Base-by-base conservation (phyloP, 331 rosid species). In the Acacia concinna region DNA sequence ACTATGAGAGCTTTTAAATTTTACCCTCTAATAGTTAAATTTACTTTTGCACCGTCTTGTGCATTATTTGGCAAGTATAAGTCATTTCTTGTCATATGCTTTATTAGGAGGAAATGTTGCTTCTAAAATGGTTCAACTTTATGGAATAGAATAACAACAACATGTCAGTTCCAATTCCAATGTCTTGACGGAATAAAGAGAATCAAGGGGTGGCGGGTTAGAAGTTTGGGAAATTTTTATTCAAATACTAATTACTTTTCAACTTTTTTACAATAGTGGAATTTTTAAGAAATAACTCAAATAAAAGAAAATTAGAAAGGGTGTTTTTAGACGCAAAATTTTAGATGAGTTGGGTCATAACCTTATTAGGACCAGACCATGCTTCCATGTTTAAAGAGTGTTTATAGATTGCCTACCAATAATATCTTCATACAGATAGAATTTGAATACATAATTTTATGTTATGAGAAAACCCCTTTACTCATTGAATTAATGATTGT, bases 61-160 rank as follows among this genome's bases (percentile, higher is more conserved):
- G 31, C 69, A 28, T 76, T 60, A 28, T 76, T 60, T 38, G 68
- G 59, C 20, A 32, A 72, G 87, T 83, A 78, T 74, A 81, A 75
- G 66, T 78, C 31, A 13, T 67, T 4, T 64, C 79, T 71, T 76
- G 66, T 17, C 76, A 72, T 72, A 68, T 68, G 78, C 82, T 52
- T 80, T 78, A 14, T 27, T 14, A 51, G 34, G 25, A 68, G 62
- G 68, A 67, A 81, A 83, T 74, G 68, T 81, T 38, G 77, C 85
- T 80, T 77, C 73, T 43, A 80, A 83, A 68, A 34, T 62, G 76
- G 83, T 77, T 77, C 59, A 65, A 84, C 75, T 78, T 77, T 78
- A 31, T 28, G 70, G 73, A 80, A 81, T 52, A 30, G 40, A 60
- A 35, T 28, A 37, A 68, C 69, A 69, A 74, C 64, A 78, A 78